Base-by-base conservation (phyloP, 495 filamentous ascomycete species). In the Xylaria acuta region DNA sequence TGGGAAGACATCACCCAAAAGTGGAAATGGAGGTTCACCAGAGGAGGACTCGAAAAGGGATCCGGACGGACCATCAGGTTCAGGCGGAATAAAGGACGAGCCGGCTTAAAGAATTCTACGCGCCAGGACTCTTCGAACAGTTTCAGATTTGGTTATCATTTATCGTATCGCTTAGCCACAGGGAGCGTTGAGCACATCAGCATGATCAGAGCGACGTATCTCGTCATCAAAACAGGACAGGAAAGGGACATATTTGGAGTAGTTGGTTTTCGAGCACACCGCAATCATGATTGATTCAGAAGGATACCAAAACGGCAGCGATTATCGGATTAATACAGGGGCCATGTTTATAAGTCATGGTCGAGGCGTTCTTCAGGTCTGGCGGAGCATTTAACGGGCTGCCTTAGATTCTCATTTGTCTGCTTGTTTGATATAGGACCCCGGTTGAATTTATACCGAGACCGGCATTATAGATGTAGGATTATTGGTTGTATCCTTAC, bases 1-100 rank as follows among this genome's bases (percentile, higher is more conserved):
- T 53, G 69, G 63, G 18, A 86, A 82, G 56, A 81, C 68, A 5
- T 62, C 68, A 5, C 67, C 75, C 32, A 73, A 45, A n/a, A 74
- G 74, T 20, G 69, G 62, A 36, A 70, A 34, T 34, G 49, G 54
- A 18, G 71, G 45, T 9, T 74, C 75, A 6, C 72, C 75, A 20
- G 53, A 36, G 20, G 73, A 77, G 6, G 76, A 78, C 5, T 11
- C 32, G n/a, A 79, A 68, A 47, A 70, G 18, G 54, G 72, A 75
- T 25, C 5, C 27, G 6, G 75, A 70, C 25, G 72, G 47, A 1
- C 54, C 62, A 30, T 64, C 69, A 32, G 62, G 62, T 30, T 62
- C 25, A 5, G 47, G 58, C 11, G 45, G n/a, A 2, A 51, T 77
- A 22, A 78, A 78, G 64, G 65, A 76, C 36, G 76, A 78, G 22